A percentile compares a stretch with the other conserved stretches of the same genome.
phyloP scores from a whole-genome alignment of 352 stramenopile genomes.

The Phytophthora tentaculata region DNA sequence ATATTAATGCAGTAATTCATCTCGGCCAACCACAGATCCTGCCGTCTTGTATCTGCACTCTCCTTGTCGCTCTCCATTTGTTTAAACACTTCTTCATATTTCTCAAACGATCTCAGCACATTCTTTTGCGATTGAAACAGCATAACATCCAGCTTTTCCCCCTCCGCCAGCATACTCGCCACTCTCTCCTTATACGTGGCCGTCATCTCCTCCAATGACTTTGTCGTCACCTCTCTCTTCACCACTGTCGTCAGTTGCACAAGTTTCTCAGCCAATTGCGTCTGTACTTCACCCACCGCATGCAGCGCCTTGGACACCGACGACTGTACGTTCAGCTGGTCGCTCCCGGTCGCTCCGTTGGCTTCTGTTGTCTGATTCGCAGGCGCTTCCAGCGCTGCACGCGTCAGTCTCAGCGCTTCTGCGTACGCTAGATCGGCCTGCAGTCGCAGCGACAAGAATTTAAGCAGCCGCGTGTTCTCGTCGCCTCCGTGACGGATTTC shows the following conservation, averaged over 20 bases:
- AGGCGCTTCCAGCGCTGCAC: slow-evolving; percentile 56
- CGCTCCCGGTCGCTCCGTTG: slow-evolving; percentile 3
- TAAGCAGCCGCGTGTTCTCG: slow-evolving; percentile 68
- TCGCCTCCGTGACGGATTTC: slow-evolving; percentile 71
- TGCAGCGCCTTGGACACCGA: slow-evolving; percentile 70
- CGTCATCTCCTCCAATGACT: slow-evolving; percentile 80
- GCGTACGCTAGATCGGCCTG: slow-evolving; percentile 82
- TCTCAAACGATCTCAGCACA: slow-evolving; percentile 62
- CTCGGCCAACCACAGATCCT: slow-evolving; percentile 78
- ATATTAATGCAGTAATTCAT: slow-evolving; percentile 79
- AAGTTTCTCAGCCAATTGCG: slow-evolving; percentile 81
- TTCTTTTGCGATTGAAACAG: slow-evolving; percentile 64
- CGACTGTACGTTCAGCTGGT: slow-evolving; percentile 47
- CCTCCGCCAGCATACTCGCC: slow-evolving; percentile 57
- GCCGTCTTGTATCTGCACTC: slow-evolving; percentile 16
- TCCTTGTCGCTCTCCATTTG: slow-evolving; percentile 56
- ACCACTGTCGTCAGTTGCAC: slow-evolving; percentile 76
- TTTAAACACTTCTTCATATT: slow-evolving; percentile 65
- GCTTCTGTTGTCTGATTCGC: slow-evolving; percentile 3
- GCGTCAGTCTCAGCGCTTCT: slow-evolving; percentile 70
- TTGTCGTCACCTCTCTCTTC: slow-evolving; percentile 69
- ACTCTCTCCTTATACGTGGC: slow-evolving; percentile 66
- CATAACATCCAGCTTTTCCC: slow-evolving; percentile 55
- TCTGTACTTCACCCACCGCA: slow-evolving; percentile 71
- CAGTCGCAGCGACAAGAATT: slow-evolving; percentile 71